Conservation (phyloP, 495 filamentous ascomycete species). For the Coniosporium apollinis region DNA sequence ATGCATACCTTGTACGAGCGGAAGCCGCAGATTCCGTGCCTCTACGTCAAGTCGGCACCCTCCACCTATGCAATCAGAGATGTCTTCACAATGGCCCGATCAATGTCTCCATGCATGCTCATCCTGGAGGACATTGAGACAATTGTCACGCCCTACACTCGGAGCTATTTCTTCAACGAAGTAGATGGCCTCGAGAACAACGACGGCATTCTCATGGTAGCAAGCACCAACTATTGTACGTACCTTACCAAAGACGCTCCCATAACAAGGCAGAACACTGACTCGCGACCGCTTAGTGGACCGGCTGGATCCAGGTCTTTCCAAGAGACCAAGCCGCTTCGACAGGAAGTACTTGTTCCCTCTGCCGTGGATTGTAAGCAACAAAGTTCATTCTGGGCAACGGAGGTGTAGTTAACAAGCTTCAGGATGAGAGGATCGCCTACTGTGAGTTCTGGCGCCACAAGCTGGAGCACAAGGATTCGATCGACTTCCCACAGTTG, state of each 20-base stretch:
- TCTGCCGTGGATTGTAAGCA: constrained; percentile 7
- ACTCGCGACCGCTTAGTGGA: too few relatives aligned
- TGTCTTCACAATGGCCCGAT: constrained; percentile 19
- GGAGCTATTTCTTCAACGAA: constrained; percentile 55
- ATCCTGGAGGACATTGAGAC: constrained; percentile 55
- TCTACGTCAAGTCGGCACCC: constrained; percentile 36
- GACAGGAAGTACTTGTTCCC: constrained; percentile 24
- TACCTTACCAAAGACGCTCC: too few relatives aligned
- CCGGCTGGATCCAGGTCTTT: constrained; percentile 19
- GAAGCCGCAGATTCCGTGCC: constrained; percentile 24
- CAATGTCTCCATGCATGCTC: constrained; percentile 29
- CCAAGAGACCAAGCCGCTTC: constrained; percentile 22
- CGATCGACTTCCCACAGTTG: constrained; percentile 10
- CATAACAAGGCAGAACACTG: too few relatives aligned
- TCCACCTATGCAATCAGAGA: constrained; percentile 14
- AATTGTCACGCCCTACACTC: constrained; percentile 33
- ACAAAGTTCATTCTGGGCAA: not conserved
- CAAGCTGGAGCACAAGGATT: constrained; percentile 11
- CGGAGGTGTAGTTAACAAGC: not conserved
- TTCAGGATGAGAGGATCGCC: not conserved
- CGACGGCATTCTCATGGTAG: constrained; percentile 25
- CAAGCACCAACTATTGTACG: constrained; percentile 18
- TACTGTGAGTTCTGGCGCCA: constrained; percentile 22
- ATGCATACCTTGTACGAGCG: constrained; percentile 38
- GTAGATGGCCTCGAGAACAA: constrained; percentile 45